Conservation (phyloP, 148 eudicot genomes). For the Suaeda aralocaspica region DNA sequence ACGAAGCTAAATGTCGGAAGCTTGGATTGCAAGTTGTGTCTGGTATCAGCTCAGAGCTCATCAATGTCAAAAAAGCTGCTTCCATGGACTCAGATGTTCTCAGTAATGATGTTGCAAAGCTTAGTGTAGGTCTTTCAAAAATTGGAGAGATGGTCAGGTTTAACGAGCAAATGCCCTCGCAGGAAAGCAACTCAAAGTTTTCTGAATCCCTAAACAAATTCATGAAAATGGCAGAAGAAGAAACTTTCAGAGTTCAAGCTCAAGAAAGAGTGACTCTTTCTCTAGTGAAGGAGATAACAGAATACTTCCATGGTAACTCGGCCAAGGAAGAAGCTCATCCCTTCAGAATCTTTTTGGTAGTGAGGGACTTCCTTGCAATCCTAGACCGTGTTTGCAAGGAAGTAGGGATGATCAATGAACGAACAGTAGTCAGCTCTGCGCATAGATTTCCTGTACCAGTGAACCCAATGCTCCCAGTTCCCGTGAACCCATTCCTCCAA, state of each 20-base stretch:
- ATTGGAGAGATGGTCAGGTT: constrained; percentile 51
- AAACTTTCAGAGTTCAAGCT: constrained; percentile 69
- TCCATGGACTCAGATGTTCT: constrained; percentile 89
- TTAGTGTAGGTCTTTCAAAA: constrained; percentile 55
- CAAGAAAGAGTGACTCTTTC: constrained; percentile 84
- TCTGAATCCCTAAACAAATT: constrained; percentile 66
- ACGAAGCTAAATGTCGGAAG: constrained; percentile 72
- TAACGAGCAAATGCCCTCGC: constrained; percentile 31
- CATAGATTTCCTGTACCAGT: constrained; percentile 74
- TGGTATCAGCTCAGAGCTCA: constrained; percentile 62
- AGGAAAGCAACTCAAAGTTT: constrained; percentile 37
- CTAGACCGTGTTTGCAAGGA: constrained; percentile 91
- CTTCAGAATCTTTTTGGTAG: constrained; percentile 85
- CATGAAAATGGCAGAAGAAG: constrained; percentile 70
- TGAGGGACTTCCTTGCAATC: constrained; percentile 67
- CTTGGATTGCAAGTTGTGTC: constrained; percentile 82
- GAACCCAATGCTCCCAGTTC: constrained; percentile 43
- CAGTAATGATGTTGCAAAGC: constrained; percentile 60
- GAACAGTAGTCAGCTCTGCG: constrained; percentile 52
- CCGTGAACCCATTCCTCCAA: constrained; percentile 58
- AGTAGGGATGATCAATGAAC: constrained; percentile 83
- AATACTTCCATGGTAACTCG: constrained; percentile 92
- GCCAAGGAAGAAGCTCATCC: constrained; percentile 99
- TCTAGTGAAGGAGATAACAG: constrained; percentile 88
- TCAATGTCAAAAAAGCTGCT: constrained; percentile 85